These are phyloP conservation scores for Pontederia crassipes DNA, from an alignment of 176 grass and related monocot species.

Conservation along the genomic window DNA sequence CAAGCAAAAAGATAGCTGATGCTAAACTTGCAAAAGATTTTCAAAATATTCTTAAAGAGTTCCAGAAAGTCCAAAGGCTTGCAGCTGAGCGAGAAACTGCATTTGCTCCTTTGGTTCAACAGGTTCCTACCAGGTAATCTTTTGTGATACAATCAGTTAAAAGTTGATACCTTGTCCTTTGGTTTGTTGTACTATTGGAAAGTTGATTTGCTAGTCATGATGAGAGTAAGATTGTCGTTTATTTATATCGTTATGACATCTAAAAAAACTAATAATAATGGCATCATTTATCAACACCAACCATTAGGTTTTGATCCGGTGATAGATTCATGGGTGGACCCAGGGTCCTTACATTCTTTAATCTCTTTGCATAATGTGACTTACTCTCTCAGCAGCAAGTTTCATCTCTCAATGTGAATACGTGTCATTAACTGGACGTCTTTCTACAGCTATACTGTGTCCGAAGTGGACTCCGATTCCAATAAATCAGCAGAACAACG, in stretches of 20 bases:
- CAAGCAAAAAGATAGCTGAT: conserved; percentile 70
- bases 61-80: conserved; percentile 66
- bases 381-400: no score
- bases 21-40: conserved; percentile 98
- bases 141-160: no score
- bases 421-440: no score
- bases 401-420: no score
- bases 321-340: no score
- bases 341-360: no score
- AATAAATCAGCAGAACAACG: conserved; percentile 11
- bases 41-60: conserved; percentile 65
- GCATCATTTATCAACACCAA: no score
- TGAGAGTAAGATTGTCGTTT: no score
- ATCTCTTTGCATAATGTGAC: no score
- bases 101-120: conserved; percentile 44
- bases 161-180: not conserved
- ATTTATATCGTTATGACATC: no score
- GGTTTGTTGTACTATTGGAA: not conserved
- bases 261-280: no score
- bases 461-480: not conserved
- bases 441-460: conserved; percentile 13
- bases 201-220: conserved; percentile 7
- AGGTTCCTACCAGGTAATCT: conserved; percentile 47
- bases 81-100: conserved; percentile 68
- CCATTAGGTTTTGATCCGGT: no score